Evolutionary conservation across 1,139 yeast genomes (phyloP).

Genomic region (Taphrina confusa): DNA sequence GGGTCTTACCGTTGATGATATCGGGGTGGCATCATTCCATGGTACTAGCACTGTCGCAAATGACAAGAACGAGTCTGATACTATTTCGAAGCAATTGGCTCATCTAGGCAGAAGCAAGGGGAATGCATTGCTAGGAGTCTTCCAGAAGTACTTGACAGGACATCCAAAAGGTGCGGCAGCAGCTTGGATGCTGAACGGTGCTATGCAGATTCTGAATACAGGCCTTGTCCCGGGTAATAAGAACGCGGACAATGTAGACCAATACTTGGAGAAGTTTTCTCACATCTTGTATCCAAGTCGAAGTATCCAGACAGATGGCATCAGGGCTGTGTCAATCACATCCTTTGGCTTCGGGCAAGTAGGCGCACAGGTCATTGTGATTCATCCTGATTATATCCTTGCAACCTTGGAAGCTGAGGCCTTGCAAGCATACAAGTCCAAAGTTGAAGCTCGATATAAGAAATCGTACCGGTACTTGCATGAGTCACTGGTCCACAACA

Average conservation of each 20-base stretch:
- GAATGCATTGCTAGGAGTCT: conserved; percentile 95
- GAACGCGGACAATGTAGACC: conserved; percentile 95
- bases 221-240: conserved; percentile 99
- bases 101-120: conserved; percentile 97
- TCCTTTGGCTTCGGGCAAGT: conserved; percentile 99
- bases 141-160: conserved; percentile 98
- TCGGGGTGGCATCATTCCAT: conserved; percentile 98
- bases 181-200: conserved; percentile 99
- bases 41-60: conserved; percentile 98
- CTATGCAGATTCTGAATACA: conserved; percentile 83
- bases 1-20: conserved; percentile 89
- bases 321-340: conserved; percentile 94
- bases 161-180: conserved; percentile 99
- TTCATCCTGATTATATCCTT: conserved; percentile 90
- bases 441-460: conserved; percentile 80
- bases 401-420: conserved; percentile 73
- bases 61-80: conserved; percentile 94
- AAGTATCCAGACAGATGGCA: conserved; percentile 90
- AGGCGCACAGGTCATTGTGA: conserved; percentile 93
- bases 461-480: conserved; percentile 94
- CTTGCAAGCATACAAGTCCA: conserved; percentile 67
- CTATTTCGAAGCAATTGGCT: conserved; percentile 85
- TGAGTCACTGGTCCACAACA: conserved; percentile 86
- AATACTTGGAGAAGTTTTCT: conserved; percentile 75
- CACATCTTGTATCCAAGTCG: conserved; percentile 93